A percentile compares a stretch with the other conserved stretches of the same genome.
These are phyloP conservation scores for Termitomyces sp. DNA, from an alignment of 768 basidiomycete species.

Conservation along the genomic window DNA sequence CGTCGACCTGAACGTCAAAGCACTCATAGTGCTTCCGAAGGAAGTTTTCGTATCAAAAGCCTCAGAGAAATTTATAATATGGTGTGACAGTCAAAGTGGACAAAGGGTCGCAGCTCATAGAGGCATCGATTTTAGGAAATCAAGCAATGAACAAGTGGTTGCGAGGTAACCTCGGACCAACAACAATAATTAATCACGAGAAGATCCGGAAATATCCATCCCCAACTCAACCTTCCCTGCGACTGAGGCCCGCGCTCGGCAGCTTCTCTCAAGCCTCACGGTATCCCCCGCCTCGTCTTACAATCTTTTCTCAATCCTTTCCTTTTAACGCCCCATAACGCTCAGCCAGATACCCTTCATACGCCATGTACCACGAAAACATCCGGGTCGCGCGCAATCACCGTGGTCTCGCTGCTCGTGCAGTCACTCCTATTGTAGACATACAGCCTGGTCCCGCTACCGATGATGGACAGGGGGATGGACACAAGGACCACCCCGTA, in stretches of 20 bases:
- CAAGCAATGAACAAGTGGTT: not conserved
- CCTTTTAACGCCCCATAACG: slow-evolving; percentile 8
- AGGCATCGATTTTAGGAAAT: too few relatives aligned
- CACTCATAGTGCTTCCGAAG: too few relatives aligned
- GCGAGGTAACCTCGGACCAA: too few relatives aligned
- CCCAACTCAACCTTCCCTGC: not conserved
- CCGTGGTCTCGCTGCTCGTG: slow-evolving; percentile 8
- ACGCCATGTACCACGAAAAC: slow-evolving; percentile 8
- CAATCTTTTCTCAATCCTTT: slow-evolving; percentile 9
- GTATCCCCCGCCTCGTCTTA: not conserved
- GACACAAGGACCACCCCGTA: not conserved
- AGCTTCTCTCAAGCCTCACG: not conserved
- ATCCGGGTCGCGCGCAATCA: slow-evolving; percentile 6
- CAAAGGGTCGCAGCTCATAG: too few relatives aligned
- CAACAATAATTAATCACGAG: too few relatives aligned
- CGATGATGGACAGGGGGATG: not conserved
- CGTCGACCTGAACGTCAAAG: not conserved
- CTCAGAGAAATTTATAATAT: too few relatives aligned
- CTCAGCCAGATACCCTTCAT: not conserved
- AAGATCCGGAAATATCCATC: not conserved
- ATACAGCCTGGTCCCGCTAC: not conserved
- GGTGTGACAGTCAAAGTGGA: too few relatives aligned
- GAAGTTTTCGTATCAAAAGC: too few relatives aligned
- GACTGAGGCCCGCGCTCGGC: not conserved
- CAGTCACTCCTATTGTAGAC: not conserved